phyloP scores from a whole-genome alignment of 257 asterid species.

The Nyctanthes arbortristis region DNA sequence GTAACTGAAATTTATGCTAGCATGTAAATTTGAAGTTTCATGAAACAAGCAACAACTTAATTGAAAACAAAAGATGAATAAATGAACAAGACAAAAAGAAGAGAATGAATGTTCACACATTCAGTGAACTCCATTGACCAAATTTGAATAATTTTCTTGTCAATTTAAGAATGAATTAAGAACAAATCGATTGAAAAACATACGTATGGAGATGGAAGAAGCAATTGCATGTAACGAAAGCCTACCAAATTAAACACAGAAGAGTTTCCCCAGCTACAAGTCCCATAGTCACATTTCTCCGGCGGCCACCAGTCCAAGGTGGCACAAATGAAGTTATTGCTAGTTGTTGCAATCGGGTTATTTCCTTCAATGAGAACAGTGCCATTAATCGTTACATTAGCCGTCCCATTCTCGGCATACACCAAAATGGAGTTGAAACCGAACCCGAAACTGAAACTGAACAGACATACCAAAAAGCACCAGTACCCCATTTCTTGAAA shows the following conservation, averaged over 20 bases:
- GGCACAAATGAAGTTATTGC: conserved; percentile 70
- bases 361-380: conserved; percentile 51
- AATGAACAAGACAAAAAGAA: no score
- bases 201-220: no score
- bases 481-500: conserved; percentile 19
- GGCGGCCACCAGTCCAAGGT: conserved; percentile 98
- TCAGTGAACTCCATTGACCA: no score
- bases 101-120: no score
- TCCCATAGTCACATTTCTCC: conserved; percentile 79
- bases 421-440: conserved; percentile 24
- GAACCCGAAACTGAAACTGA: conserved; percentile 28
- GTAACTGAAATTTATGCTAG: no score
- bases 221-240: conserved; percentile 11
- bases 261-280: conserved; percentile 82
- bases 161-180: no score
- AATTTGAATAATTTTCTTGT: no score
- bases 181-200: no score
- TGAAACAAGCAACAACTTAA: no score
- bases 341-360: conserved; percentile 51
- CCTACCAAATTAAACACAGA: conserved; percentile 75
- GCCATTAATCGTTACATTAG: conserved; percentile 30
- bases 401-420: conserved; percentile 27
- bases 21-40: no score
- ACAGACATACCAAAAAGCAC: conserved; percentile 20
- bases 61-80: no score